Base-by-base conservation (phyloP, 768 basidiomycete genomes). In the Daedaleopsis nitida region DNA sequence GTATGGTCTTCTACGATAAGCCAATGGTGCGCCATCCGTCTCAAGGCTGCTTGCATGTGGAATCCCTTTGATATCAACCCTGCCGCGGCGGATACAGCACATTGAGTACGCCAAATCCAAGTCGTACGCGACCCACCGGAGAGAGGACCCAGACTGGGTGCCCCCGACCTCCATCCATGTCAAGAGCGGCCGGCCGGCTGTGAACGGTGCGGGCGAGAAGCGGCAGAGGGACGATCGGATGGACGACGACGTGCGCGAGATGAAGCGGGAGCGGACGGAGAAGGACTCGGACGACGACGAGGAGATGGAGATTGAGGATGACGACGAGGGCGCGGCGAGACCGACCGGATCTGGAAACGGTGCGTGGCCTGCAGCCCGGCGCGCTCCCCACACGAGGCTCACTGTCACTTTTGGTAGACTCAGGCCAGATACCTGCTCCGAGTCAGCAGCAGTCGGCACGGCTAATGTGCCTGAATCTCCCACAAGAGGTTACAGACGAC, bases 231-330 rank as follows among this genome's bases (percentile, higher is more conserved):
- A 91, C 45, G 87, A 83, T 19, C 85, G 83, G 49, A 70, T 74
- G 43, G 78, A 76, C 24, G 83, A 83, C 48, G 81, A 76, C 55
- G 85, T 80, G 55, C 82, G 83, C 52, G 79, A 78, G 47, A 66
- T 80, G 27, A 96, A 96, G 77, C 84, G 87, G 63, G 85, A 86
- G 68, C 92, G 86, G 73, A 76, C 80, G 47, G 84, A 84, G 32
- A 65, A 70, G 51, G 86, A 32, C 27, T 32, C 27, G 27, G 27
- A 42, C 39, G 39, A 82, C 55, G 94, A 87, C 57, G 90, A 90
- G 71, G 92, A 94, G 77, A 96, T 96, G 89, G 94, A 96, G 76
- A 92, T 94, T 69, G 94, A 95, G 62, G 93, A 95, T 52, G 94
- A 97, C 50, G 89, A 92, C 49, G 88, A 90, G 39, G 76, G 77